phyloP scores from a whole-genome alignment of 2,329 filamentous ascomycete genomes.

The Fusarium sp. region DNA sequence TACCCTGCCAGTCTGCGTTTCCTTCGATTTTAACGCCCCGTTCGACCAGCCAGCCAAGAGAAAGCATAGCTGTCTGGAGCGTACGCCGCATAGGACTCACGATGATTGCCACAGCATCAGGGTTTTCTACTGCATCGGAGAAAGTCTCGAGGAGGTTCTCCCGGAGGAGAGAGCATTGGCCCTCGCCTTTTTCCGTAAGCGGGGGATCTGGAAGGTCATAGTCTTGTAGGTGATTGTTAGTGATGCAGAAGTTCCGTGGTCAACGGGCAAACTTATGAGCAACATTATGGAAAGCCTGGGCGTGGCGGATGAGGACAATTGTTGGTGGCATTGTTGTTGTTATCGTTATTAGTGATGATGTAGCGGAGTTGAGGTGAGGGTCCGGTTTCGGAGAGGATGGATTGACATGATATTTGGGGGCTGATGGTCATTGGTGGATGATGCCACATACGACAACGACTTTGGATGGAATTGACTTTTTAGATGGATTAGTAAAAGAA shows the following conservation, averaged over 20 bases:
- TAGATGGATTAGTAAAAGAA: not conserved
- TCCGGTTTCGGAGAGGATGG: not conserved
- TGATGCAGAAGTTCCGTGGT: no score
- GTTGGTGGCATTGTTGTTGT: slow-evolving; percentile 63
- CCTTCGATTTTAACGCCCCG: slow-evolving; percentile 67
- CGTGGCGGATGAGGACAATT: slow-evolving; percentile 89
- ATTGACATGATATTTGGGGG: not conserved
- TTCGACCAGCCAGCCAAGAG: slow-evolving; percentile 70
- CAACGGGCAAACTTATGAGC: slow-evolving; percentile 59
- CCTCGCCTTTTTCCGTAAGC: slow-evolving; percentile 63
- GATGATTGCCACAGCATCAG: slow-evolving; percentile 64
- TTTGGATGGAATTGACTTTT: not conserved
- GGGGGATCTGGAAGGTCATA: slow-evolving; percentile 64
- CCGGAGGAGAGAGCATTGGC: slow-evolving; percentile 63
- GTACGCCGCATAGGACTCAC: slow-evolving; percentile 76
- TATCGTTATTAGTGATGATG: slow-evolving; percentile 8
- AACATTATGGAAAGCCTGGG: slow-evolving; percentile 74
- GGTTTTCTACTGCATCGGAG: slow-evolving; percentile 51
- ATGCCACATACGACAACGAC: not conserved
- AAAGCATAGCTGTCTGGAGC: slow-evolving; percentile 71
- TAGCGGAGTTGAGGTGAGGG: slow-evolving; percentile 8
- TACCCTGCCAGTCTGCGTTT: slow-evolving; percentile 76
- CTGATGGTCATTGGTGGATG: not conserved
- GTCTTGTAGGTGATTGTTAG: slow-evolving; percentile 56
- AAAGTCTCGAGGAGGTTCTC: slow-evolving; percentile 57